These are phyloP conservation scores for Monosporascus sp. DNA, from an alignment of 2,329 filamentous ascomycete species.

Conservation along the genomic window DNA sequence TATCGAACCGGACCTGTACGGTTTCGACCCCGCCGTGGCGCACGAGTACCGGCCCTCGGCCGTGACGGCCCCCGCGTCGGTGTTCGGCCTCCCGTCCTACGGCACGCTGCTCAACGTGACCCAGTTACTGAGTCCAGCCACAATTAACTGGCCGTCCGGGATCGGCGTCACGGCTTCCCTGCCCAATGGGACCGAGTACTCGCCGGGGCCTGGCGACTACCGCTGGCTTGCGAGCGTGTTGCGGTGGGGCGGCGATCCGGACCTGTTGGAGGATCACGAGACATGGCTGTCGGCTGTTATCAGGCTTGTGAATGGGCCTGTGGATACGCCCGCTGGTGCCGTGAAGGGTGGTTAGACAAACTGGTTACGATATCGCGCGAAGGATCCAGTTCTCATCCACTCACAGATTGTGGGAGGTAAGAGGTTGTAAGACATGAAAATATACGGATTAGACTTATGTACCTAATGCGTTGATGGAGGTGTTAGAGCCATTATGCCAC, in stretches of 20 bases:
- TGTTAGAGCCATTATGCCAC: too few species aligned
- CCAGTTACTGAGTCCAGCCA: conserved; percentile 5
- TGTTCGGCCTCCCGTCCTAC: conserved; percentile 7
- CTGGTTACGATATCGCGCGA: too few species aligned
- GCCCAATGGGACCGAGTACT: conserved; percentile 5
- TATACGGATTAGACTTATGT: too few species aligned
- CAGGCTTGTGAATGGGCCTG: conserved; percentile 8
- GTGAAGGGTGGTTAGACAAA: too few species aligned
- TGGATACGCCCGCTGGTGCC: neutral
- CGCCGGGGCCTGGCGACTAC: conserved; percentile 11
- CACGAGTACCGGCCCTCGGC: conserved; percentile 8
- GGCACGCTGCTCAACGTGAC: conserved; percentile 7
- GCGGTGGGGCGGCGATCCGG: conserved; percentile 11
- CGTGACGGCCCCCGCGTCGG: neutral
- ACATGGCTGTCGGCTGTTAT: conserved; percentile 12
- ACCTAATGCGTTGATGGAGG: too few species aligned
- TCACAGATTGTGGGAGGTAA: too few species aligned
- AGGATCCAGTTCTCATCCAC: too few species aligned
- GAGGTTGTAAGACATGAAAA: too few species aligned
- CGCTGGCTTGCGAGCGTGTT: conserved; percentile 10
- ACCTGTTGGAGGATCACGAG: conserved; percentile 6
- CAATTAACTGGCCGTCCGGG: conserved; percentile 9
- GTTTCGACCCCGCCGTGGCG: conserved; percentile 8
- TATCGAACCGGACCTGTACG: conserved; percentile 11
- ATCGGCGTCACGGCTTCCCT: conserved; percentile 7